A percentile compares a stretch with the other conserved stretches of the same genome.
Conservation (phyloP, 1,139 yeast species). For the Yamadazyma sp. region DNA sequence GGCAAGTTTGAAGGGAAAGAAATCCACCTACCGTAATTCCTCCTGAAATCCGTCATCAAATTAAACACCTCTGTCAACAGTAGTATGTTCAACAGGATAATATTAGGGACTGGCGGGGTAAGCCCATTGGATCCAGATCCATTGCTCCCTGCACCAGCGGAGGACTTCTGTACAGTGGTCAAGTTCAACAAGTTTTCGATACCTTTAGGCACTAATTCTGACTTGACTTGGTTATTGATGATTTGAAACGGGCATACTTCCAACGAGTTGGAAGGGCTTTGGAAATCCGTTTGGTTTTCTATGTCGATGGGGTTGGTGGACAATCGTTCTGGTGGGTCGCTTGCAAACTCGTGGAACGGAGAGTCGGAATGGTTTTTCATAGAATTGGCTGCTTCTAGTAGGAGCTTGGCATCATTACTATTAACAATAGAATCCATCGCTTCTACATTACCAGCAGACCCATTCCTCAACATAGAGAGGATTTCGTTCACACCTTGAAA, state of each 20-base stretch:
- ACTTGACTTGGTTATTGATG: constrained; percentile 32
- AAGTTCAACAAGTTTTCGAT: constrained; percentile 41
- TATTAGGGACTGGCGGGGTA: constrained; percentile 2
- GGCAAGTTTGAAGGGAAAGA: constrained; percentile 61
- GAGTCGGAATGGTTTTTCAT: constrained; percentile 17
- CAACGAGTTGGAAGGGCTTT: constrained; percentile 41
- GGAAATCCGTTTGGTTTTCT: constrained; percentile 31
- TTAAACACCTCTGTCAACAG: constrained; percentile 48
- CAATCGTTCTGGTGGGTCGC: constrained; percentile 12
- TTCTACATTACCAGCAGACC: background rate
- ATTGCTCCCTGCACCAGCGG: background rate
- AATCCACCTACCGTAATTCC: constrained; percentile 77
- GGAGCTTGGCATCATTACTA: constrained; percentile 24
- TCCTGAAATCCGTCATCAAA: constrained; percentile 58
- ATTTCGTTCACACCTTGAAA: constrained; percentile 36
- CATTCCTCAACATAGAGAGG: constrained; percentile 22
- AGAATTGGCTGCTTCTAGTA: constrained; percentile 29
- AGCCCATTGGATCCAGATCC: background rate
- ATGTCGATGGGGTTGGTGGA: constrained; percentile 16
- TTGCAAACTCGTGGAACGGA: constrained; percentile 3
- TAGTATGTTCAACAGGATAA: constrained; percentile 49
- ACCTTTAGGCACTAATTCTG: constrained; percentile 39
- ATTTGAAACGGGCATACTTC: constrained; percentile 53
- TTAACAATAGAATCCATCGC: constrained; percentile 9
- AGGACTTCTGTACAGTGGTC: constrained; percentile 8